Base-by-base conservation (phyloP, 805 yeast species). In the Yarrowia osloensis region DNA sequence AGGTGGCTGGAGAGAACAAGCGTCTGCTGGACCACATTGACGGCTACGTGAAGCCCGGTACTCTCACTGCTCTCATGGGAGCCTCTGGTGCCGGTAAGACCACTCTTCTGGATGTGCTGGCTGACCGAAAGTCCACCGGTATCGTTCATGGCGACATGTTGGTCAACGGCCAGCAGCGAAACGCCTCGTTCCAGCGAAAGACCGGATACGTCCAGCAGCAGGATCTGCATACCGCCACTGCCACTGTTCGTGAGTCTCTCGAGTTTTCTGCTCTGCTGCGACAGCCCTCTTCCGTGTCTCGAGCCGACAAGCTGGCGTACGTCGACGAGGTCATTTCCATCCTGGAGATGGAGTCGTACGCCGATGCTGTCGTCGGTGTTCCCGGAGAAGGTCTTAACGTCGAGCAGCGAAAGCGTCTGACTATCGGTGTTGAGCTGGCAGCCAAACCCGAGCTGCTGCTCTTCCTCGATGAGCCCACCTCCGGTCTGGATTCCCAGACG, bases 21-120 rank as follows among this genome's bases (percentile, higher is more conserved):
- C 81, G 86, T 69, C 84, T 89, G 69, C 77, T 89, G 73, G 80
- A 81, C 69, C 82, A 84, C 69, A 90, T 89, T 67, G 90, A 88
- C 74, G 95, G 94, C 61, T 89, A 90, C 89, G 92, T 89, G 49
- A 87, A 88, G 74, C 93, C 93, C 11, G 93, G 93, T 70, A 88
- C 91, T 55, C 78, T 89, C 74, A 89, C 94, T 65, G 95, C 95
- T 4, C 77, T 86, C 63, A 86, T 86, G 89, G 90, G 91, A 71
- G 87, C 88, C 19, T 86, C 91, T 46, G 92, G 92, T 79, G 92
- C 93, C 68, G 93, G 93, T 81, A 88, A 88, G 74, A 88, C 93
- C 21, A 88, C 92, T 7, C 79, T 88, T 68, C 79, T 88, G 71
- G 89, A 88, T 78, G 86, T 87, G 73, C 80, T 88, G 72, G 88